Base-by-base conservation (phyloP, 2,329 filamentous ascomycete species). In the Fusarium zealandicum region DNA sequence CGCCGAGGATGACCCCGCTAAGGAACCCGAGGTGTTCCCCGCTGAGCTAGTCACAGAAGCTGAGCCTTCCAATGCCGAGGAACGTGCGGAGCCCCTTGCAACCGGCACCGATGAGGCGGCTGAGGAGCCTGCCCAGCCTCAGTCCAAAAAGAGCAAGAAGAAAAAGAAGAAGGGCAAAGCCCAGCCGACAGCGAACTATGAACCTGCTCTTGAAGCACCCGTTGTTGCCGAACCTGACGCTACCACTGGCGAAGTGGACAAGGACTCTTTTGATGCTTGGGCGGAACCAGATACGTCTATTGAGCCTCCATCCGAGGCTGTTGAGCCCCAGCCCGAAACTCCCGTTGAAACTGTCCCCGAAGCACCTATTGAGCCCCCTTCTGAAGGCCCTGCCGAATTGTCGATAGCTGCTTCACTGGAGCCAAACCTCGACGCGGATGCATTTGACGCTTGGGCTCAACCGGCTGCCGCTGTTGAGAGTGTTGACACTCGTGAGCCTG, bases 161-260 rank as follows among this genome's bases (percentile, higher is more conserved):
- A 65, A 61, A 44, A 67, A 67, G 54, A 69, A 65, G 50, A 66
- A 69, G 54, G 60, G 33, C 36, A 66, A 62, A 31, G 13, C 44
- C 14, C 55, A 54, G 16, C 53, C 58, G 17, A 14, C 33, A 30
- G 16, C 11, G 6, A 42, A 60, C 25, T 59, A 62, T 13, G 51
- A 58, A 32, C 13, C 36, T 31, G 12, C 27, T 4, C 12, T 14
- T 5, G 28, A n/a, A 31, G 12, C 28, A 11, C 28, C 13, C 10
- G 11, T 31, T n/a, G 13, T 49, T 22, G 40, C 17, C 3, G 43
- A 56, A 7, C 18, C 33, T 11, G 51, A 60, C 44, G 30, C 35
- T 12, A 14, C 32, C 13, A 22, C 27, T 8, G 35, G 44, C 6
- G 44, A 57, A 51, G 36, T 48, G 28, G 54, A 58, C 18, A 59